Evolutionary conservation across 176 grass and related monocot species (phyloP).

Genomic region (Bolboschoenus planiculmis): DNA sequence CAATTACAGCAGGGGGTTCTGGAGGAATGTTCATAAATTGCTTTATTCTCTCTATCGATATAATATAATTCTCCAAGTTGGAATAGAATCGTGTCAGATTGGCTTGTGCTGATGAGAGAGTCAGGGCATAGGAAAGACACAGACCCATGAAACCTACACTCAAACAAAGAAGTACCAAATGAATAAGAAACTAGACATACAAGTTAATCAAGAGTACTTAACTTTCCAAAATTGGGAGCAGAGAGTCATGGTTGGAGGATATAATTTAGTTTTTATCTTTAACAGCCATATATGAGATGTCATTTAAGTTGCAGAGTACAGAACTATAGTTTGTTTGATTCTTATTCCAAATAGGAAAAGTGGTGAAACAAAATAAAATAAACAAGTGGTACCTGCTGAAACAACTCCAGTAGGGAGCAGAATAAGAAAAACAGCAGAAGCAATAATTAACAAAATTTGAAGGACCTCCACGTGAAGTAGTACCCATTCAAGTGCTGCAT

Average conservation of each 20-base stretch:
- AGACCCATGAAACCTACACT: constrained; percentile 69
- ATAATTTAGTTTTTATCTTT: not conserved
- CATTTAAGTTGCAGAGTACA: not conserved
- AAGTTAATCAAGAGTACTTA: constrained; percentile 1
- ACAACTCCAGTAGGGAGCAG: constrained; percentile 38
- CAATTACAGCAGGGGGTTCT: constrained; percentile 61
- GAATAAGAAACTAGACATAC: constrained; percentile 1
- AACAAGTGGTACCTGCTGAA: constrained; percentile 35
- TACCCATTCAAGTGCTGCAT: constrained; percentile 78
- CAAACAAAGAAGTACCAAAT: constrained; percentile 6
- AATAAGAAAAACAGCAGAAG: constrained; percentile 54
- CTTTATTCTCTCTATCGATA: constrained; percentile 83
- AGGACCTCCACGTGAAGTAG: constrained; percentile 66
- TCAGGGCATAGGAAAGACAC: constrained; percentile 73
- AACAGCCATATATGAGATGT: not conserved
- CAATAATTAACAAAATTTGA: constrained; percentile 59
- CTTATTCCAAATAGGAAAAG: not conserved
- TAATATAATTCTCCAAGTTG: constrained; percentile 73
- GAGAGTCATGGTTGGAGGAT: not conserved
- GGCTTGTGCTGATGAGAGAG: constrained; percentile 70
- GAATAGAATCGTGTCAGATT: constrained; percentile 83
- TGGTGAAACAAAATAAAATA: not conserved
- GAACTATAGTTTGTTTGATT: not conserved
- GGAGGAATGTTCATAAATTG: constrained; percentile 68
- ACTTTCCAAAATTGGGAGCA: not conserved